Evolutionary conservation across 2,329 filamentous ascomycete species (phyloP).

Genomic region (Scorias spongiosa): DNA sequence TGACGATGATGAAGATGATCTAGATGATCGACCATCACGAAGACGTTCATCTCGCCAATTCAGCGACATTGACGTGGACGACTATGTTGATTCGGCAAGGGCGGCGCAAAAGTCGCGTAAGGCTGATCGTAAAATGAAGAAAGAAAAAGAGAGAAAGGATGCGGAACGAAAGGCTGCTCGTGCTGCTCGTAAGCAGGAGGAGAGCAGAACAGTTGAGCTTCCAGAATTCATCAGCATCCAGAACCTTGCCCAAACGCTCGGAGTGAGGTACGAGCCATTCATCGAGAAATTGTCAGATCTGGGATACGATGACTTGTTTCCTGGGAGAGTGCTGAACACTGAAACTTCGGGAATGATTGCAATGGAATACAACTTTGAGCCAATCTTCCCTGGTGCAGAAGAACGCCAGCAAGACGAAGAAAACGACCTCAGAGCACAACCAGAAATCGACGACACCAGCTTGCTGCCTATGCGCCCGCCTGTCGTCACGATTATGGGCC

Average conservation of each 20-base stretch:
- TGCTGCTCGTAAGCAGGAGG: constrained; percentile 17
- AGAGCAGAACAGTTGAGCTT: constrained; percentile 52
- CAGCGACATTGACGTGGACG: constrained; percentile 5
- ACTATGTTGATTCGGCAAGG: constrained; percentile 3
- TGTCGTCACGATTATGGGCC: constrained; percentile 97
- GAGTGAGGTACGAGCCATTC: constrained; percentile 56
- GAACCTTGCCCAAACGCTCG: constrained; percentile 62
- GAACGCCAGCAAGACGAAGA: constrained; percentile 34
- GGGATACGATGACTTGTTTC: constrained; percentile 73
- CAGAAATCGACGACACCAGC: constrained; percentile 48
- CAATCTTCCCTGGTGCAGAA: constrained; percentile 42
- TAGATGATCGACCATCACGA: constrained; percentile 6
- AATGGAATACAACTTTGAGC: constrained; percentile 84
- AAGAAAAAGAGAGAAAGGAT: constrained; percentile 11
- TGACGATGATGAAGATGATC: constrained; percentile 4
- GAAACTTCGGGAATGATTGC: constrained; percentile 84
- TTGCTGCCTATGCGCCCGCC: constrained; percentile 62
- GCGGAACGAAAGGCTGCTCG: constrained; percentile 8
- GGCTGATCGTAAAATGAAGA: constrained; percentile 6
- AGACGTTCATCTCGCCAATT: constrained; percentile 2
- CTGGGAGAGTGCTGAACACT: constrained; percentile 74
- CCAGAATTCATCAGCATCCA: constrained; percentile 87
- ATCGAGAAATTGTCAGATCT: constrained; percentile 62
- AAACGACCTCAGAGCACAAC: constrained; percentile 57
- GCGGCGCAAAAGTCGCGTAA: constrained; percentile 3